Conservation (phyloP, 2,329 filamentous ascomycete species). For the Botrytis elliptica region DNA sequence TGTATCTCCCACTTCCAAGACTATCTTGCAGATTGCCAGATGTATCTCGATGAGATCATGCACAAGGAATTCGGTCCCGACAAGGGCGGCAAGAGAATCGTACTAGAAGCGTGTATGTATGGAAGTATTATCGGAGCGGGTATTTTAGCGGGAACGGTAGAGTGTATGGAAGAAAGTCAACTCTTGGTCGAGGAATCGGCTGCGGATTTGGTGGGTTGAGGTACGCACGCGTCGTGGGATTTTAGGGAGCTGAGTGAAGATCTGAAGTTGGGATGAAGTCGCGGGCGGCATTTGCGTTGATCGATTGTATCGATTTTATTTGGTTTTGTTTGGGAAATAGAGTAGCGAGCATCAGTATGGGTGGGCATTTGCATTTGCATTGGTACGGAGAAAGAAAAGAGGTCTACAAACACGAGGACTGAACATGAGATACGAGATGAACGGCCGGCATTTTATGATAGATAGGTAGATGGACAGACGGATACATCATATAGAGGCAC, state of each 20-base stretch:
- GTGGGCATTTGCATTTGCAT: neutral
- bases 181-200: neutral
- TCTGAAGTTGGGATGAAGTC: neutral
- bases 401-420: neutral
- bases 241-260: neutral
- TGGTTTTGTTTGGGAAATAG: neutral
- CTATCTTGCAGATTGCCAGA: constrained; percentile 68
- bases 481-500: neutral
- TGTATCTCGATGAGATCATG: constrained; percentile 60
- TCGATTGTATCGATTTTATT: neutral
- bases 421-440: neutral
- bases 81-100: constrained; percentile 43
- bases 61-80: constrained; percentile 42
- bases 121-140: constrained; percentile 62
- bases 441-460: neutral
- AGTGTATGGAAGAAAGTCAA: neutral
- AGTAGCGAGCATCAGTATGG: constrained; percentile 4
- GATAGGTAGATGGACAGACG: neutral
- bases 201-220: neutral
- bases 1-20: constrained; percentile 79
- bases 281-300: neutral
- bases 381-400: neutral
- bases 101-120: constrained; percentile 57
- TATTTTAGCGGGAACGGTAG: constrained; percentile 50
- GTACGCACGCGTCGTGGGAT: too few species aligned